Evolutionary conservation across 495 filamentous ascomycete genomes (phyloP).

Genomic region (Lasiosphaeria hispida): DNA sequence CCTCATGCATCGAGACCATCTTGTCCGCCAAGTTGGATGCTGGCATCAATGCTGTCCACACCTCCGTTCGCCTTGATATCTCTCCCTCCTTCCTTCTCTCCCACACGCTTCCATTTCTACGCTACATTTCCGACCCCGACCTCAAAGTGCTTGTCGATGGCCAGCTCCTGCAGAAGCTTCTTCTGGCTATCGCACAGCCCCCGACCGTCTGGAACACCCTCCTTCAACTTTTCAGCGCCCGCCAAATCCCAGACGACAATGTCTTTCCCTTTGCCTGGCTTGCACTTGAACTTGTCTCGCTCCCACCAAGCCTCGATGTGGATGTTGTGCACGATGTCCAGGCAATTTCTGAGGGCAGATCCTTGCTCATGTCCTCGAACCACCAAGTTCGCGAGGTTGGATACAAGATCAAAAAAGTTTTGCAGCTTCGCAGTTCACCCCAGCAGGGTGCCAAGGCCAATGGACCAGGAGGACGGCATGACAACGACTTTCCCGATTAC

Average conservation of each 20-base stretch:
- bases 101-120: slow-evolving; percentile 34
- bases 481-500: slow-evolving; percentile 69
- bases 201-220: slow-evolving; percentile 61
- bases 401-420: slow-evolving; percentile 28
- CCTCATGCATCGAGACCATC: slow-evolving; percentile 54
- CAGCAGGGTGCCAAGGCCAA: not conserved
- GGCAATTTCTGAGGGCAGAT: slow-evolving; percentile 27
- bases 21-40: slow-evolving; percentile 49
- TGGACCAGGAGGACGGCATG: slow-evolving; percentile 69
- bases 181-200: slow-evolving; percentile 55
- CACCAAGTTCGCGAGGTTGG: slow-evolving; percentile 27
- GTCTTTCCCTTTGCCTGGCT: slow-evolving; percentile 59
- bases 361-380: slow-evolving; percentile 33
- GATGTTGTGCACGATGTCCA: slow-evolving; percentile 33
- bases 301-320: slow-evolving; percentile 31
- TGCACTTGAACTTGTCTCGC: slow-evolving; percentile 52
- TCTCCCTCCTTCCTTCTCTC: slow-evolving; percentile 53
- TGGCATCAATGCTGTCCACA: slow-evolving; percentile 39
- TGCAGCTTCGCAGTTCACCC: slow-evolving; percentile 14
- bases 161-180: slow-evolving; percentile 51
- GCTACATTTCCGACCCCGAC: slow-evolving; percentile 38
- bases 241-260: slow-evolving; percentile 38
- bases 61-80: slow-evolving; percentile 48
- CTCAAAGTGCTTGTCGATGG: slow-evolving; percentile 57
- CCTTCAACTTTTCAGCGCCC: slow-evolving; percentile 38